Evolutionary conservation across 257 asterid species (phyloP).

Genomic region (Capsicum baccatum): DNA sequence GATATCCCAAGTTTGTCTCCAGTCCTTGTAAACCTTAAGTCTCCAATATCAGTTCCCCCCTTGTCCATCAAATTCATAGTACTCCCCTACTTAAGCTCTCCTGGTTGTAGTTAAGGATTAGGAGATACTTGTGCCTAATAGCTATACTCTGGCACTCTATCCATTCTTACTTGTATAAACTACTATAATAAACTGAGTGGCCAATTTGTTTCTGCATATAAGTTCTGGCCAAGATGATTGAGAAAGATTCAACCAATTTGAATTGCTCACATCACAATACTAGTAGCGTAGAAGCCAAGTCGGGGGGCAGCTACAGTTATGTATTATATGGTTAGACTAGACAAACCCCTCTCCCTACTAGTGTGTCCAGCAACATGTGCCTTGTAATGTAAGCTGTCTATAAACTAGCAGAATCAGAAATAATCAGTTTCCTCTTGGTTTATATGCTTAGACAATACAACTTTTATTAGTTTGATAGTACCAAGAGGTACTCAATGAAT

Average conservation of each 20-base stretch:
- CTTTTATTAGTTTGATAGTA: background rate
- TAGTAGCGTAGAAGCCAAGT: too few relatives aligned
- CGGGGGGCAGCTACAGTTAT: too few relatives aligned
- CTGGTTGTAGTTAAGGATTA: constrained; percentile 45
- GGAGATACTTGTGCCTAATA: constrained; percentile 2
- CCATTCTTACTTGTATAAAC: background rate
- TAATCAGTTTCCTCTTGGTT: background rate
- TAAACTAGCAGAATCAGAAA: background rate
- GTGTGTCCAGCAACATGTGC: background rate
- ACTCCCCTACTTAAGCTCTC: constrained; percentile 66
- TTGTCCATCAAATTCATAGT: constrained; percentile 72
- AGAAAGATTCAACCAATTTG: too few relatives aligned
- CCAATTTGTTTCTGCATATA: background rate
- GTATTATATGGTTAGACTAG: too few relatives aligned
- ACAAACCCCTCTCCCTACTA: background rate
- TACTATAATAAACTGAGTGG: background rate
- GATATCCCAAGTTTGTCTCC: constrained; percentile 61
- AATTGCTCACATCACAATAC: too few relatives aligned
- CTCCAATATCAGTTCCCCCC: constrained; percentile 56
- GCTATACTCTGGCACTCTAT: background rate
- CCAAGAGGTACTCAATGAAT: background rate
- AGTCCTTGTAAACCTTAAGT: constrained; percentile 35
- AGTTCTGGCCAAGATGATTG: too few relatives aligned
- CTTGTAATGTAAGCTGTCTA: background rate
- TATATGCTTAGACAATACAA: background rate